phyloP scores from a whole-genome alignment of 73 alveolate species.

The Loxodes magnus region DNA sequence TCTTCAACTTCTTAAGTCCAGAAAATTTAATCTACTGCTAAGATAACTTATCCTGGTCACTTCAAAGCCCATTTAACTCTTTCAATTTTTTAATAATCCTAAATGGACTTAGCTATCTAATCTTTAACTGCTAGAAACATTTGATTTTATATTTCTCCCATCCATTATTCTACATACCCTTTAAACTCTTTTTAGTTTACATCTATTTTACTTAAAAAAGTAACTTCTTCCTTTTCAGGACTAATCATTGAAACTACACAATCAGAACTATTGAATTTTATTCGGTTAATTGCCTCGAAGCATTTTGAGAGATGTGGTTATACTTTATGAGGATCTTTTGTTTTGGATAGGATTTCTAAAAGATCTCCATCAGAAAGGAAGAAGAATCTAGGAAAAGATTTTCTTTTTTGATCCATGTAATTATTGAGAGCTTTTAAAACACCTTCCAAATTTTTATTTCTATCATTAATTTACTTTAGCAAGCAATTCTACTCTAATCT shows the following conservation, averaged over 20 bases:
- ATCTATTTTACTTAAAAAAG: constrained; percentile 51
- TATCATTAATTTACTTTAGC: constrained; percentile 30
- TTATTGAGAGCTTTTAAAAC: constrained; percentile 80
- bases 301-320: constrained; percentile 89
- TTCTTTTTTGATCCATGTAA: constrained; percentile 87
- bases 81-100: constrained; percentile 18
- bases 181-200: constrained; percentile 72
- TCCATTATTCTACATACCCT: constrained; percentile 94
- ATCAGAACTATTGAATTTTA: constrained; percentile 57
- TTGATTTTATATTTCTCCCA: constrained; percentile 70
- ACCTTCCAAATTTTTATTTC: constrained; percentile 64
- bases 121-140: constrained; percentile 76
- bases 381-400: constrained; percentile 97
- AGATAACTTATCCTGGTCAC: constrained; percentile 91
- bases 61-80: constrained; percentile 58
- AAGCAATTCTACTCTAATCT: constrained; percentile 33
- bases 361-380: constrained; percentile 97
- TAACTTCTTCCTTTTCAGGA: constrained; percentile 80
- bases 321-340: constrained; percentile 83
- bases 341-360: constrained; percentile 84
- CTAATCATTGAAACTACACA: constrained; percentile 72
- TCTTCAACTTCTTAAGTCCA: constrained; percentile 71
- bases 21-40: constrained; percentile 77
- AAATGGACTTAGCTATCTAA: constrained; percentile 42
- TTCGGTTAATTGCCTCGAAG: constrained; percentile 86